phyloP scores from a whole-genome alignment of 176 grass and related monocot species.

The Raddia distichophylla region DNA sequence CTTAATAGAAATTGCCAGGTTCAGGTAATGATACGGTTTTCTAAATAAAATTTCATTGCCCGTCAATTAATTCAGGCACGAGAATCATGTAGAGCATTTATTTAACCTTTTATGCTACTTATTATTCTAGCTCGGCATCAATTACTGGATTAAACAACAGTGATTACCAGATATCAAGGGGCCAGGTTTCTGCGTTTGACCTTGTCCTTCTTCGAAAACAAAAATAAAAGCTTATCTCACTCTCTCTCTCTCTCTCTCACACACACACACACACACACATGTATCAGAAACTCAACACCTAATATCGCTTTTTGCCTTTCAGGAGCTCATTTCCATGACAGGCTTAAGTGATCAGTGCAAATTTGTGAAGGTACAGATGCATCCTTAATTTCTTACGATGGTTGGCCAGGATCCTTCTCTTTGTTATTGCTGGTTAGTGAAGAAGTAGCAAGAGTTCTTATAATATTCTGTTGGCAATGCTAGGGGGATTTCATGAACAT shows the following conservation, averaged over 20 bases:
- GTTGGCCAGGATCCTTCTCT: background rate
- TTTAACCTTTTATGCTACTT: background rate
- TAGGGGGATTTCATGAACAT: slow-evolving; percentile 89
- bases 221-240: background rate
- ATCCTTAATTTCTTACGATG: background rate
- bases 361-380: slow-evolving; percentile 58
- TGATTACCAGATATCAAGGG: slow-evolving; percentile 70
- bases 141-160: slow-evolving; percentile 77
- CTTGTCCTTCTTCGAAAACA: background rate
- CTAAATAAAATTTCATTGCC: background rate
- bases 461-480: background rate
- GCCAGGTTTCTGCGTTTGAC: slow-evolving; percentile 41
- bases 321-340: slow-evolving; percentile 53
- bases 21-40: slow-evolving; percentile 42
- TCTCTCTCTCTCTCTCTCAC: too few relatives aligned
- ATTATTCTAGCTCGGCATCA: slow-evolving; percentile 48
- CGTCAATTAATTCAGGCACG: background rate
- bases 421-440: background rate
- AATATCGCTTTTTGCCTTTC: slow-evolving; percentile 4
- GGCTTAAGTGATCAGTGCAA: slow-evolving; percentile 56
- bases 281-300: background rate
- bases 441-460: too few relatives aligned
- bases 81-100: background rate
- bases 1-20: slow-evolving; percentile 72
- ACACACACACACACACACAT: background rate